A percentile compares a stretch with the other conserved stretches of the same genome.
These are phyloP conservation scores for Cichorium intybus DNA, from an alignment of 140 eudicot species.

Conservation along the genomic window DNA sequence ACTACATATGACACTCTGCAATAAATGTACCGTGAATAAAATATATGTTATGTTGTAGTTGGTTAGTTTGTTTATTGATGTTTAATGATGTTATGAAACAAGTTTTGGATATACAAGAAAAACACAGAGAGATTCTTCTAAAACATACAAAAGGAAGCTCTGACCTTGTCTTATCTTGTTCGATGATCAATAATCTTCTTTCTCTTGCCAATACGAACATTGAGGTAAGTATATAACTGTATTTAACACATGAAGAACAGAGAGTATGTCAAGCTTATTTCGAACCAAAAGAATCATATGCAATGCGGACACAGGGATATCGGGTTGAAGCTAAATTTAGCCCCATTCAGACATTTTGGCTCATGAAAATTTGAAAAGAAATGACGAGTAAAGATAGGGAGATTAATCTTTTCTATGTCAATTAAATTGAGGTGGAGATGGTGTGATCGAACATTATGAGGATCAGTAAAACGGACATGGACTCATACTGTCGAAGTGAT, in stretches of 20 bases:
- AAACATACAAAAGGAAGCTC: not conserved
- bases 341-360: not conserved
- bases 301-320: no score
- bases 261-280: not conserved
- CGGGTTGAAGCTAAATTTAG: not conserved
- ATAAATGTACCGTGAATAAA: constrained; percentile 7
- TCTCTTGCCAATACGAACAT: no score
- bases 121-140: not conserved
- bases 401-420: not conserved
- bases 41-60: constrained; percentile 11
- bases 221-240: no score
- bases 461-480: not conserved
- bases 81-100: no score
- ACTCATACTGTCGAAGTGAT: not conserved
- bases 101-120: not conserved
- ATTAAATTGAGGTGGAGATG: not conserved
- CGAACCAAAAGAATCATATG: no score
- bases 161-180: not conserved
- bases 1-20: constrained; percentile 9
- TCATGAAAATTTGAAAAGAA: not conserved
- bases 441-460: no score
- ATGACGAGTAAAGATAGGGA: not conserved
- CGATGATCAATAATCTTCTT: not conserved
- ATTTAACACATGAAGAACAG: not conserved
- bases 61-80: no score